A percentile compares a stretch with the other conserved stretches of the same genome.
These are phyloP conservation scores for Solanum infundibuliforme DNA, from an alignment of 257 asterid genomes.

Conservation along the genomic window DNA sequence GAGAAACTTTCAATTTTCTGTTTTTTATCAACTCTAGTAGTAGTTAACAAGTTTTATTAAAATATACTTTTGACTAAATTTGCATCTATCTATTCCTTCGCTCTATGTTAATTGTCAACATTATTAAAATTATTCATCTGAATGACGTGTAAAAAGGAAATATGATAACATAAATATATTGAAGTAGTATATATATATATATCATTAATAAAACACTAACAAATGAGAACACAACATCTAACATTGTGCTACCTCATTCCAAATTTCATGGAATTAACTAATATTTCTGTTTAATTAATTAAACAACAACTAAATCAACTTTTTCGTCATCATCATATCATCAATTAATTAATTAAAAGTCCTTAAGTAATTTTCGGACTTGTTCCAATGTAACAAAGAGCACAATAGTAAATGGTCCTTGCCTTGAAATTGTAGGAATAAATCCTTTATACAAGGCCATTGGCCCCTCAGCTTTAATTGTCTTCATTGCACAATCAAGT, in stretches of 20 bases:
- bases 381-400: constrained; percentile 86
- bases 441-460: constrained; percentile 82
- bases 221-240: background rate
- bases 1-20: too few species aligned
- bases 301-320: background rate
- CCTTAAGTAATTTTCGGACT: constrained; percentile 74
- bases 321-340: constrained; percentile 20
- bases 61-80: too few species aligned
- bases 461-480: constrained; percentile 71
- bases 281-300: background rate
- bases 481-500: constrained; percentile 73
- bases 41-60: too few species aligned
- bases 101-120: background rate
- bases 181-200: background rate
- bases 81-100: too few species aligned
- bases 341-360: constrained; percentile 27
- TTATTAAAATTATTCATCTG: too few species aligned
- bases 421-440: constrained; percentile 80
- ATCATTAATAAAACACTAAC: background rate
- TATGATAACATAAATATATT: background rate
- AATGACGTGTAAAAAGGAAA: background rate
- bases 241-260: background rate
- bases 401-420: constrained; percentile 81
- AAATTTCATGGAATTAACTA: background rate
- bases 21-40: too few species aligned